Conservation (phyloP, 805 yeast genomes). For the Yamadazyma endophytica region DNA sequence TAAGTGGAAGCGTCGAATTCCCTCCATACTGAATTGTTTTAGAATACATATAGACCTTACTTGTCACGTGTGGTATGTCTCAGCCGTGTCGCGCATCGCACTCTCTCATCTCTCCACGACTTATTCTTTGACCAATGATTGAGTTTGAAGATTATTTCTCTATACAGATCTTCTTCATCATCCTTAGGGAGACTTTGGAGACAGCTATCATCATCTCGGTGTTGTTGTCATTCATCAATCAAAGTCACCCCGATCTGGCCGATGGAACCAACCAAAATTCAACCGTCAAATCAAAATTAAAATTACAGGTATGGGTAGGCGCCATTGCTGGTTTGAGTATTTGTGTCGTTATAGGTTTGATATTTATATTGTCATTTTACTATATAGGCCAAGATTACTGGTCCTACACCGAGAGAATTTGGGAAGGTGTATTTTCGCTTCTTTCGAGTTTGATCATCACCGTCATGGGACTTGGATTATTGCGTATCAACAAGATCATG, state of each 20-base stretch:
- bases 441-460: slow-evolving; percentile 77
- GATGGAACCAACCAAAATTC: background rate
- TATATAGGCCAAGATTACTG: slow-evolving; percentile 78
- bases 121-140: too few species aligned
- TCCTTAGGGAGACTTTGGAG: slow-evolving; percentile 52
- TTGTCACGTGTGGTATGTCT: background rate
- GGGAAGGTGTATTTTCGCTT: slow-evolving; percentile 84
- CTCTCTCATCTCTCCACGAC: background rate
- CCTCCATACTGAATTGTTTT: slow-evolving; percentile 23
- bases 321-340: slow-evolving; percentile 66
- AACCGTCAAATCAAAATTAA: slow-evolving; percentile 24
- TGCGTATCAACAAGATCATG: slow-evolving; percentile 71
- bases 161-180: slow-evolving; percentile 72
- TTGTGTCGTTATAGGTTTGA: slow-evolving; percentile 69
- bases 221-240: slow-evolving; percentile 67
- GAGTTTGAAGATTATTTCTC: slow-evolving; percentile 49
- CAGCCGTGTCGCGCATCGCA: background rate
- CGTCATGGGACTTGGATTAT: slow-evolving; percentile 78
- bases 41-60: background rate
- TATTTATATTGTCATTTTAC: slow-evolving; percentile 68
- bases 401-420: slow-evolving; percentile 81
- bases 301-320: slow-evolving; percentile 78
- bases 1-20: slow-evolving; percentile 66
- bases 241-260: slow-evolving; percentile 22
- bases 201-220: slow-evolving; percentile 46